Evolutionary conservation across 495 filamentous ascomycete genomes (phyloP).

Genomic region (Recurvomyces mirabilis): DNA sequence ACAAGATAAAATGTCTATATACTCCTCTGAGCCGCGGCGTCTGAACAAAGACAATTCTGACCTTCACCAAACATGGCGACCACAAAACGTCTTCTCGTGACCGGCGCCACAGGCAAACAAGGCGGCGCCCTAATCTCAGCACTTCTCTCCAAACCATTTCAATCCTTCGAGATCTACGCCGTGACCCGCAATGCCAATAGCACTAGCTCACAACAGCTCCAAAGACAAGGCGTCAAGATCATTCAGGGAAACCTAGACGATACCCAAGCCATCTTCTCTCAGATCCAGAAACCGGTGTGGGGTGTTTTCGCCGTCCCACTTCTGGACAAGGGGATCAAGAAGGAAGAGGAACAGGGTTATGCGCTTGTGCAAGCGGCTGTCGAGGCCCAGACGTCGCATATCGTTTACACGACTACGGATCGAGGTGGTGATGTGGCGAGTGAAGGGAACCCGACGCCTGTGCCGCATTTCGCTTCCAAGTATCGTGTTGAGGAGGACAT

Average conservation of each 20-base stretch:
- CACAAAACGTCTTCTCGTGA: constrained; percentile 23
- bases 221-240: constrained; percentile 20
- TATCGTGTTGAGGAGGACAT: constrained; percentile 19
- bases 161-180: constrained; percentile 27
- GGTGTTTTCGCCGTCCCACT: constrained; percentile 29
- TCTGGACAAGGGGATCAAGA: constrained; percentile 6
- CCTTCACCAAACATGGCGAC: constrained; percentile 18
- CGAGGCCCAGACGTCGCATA: constrained; percentile 2
- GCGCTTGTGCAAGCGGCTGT: constrained; percentile 16
- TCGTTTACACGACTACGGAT: constrained; percentile 21
- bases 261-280: constrained; percentile 17
- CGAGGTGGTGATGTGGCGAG: constrained; percentile 17
- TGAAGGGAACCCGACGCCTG: constrained; percentile 14
- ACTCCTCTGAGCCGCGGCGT: too few species aligned
- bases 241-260: constrained; percentile 32
- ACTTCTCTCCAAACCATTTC: constrained; percentile 19
- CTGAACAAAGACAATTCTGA: too few species aligned
- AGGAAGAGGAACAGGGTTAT: constrained; percentile 19
- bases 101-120: constrained; percentile 36
- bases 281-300: constrained; percentile 29
- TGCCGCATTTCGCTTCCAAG: constrained; percentile 21
- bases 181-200: constrained; percentile 27
- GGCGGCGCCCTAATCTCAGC: constrained; percentile 29
- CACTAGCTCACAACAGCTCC: constrained; percentile 18
- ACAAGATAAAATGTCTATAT: too few species aligned